Conservation (phyloP, 2,329 filamentous ascomycete genomes). For the Lecanicillium sp. region DNA sequence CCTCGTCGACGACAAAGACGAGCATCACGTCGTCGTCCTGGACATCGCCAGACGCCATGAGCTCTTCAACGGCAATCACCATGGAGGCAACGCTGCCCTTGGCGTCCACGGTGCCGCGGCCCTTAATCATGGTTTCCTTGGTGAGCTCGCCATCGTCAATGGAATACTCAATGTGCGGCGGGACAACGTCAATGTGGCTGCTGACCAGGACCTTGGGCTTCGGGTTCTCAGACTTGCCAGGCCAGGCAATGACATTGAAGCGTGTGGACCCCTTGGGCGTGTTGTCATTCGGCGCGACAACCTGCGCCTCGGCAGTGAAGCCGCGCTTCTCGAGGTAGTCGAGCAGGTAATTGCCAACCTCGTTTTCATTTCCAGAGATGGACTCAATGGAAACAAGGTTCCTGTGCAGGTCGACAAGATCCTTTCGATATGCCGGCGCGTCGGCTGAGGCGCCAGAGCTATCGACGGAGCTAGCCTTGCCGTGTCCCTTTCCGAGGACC, state of each 20-base stretch:
- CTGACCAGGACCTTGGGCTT: constrained; percentile 58
- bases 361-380: constrained; percentile 59
- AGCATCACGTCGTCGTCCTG: constrained; percentile 46
- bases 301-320: constrained; percentile 37
- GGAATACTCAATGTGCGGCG: constrained; percentile 64
- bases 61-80: constrained; percentile 56
- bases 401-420: constrained; percentile 65
- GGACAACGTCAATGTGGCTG: constrained; percentile 76
- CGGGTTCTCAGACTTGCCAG: constrained; percentile 33
- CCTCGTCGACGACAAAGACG: constrained; percentile 74
- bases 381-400: constrained; percentile 69
- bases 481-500: neutral
- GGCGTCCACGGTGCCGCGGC: constrained; percentile 67
- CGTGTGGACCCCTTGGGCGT: constrained; percentile 19
- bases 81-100: constrained; percentile 67
- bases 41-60: constrained; percentile 36
- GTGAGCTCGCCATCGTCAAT: constrained; percentile 39
- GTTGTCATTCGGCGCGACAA: constrained; percentile 24
- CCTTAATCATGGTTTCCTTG: constrained; percentile 49
- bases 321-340: constrained; percentile 49
- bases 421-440: constrained; percentile 30
- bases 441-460: neutral
- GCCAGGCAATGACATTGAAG: constrained; percentile 73
- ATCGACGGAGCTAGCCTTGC: neutral
- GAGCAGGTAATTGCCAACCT: constrained; percentile 61